Evolutionary conservation across 176 grass and related monocot species (phyloP), one percentile per base, ranked within the genome.

Genomic region (Ananas comosus): DNA sequence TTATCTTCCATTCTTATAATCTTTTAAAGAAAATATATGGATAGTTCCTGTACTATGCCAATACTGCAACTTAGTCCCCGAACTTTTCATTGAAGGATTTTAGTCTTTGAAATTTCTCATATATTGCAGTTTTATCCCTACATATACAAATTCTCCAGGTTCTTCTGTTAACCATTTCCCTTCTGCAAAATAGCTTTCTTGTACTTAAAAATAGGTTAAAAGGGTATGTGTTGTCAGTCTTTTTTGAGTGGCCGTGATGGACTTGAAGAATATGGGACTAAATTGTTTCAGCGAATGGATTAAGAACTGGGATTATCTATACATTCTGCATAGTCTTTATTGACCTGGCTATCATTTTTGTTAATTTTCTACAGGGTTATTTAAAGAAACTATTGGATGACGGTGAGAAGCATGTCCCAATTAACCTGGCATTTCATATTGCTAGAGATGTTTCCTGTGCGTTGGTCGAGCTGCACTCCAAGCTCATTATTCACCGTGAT

Each of bases 401-500:
- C n/a, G 87, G 94, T 13, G 74, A 88, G 74, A 90, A 99, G 58
- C 78, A 69, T 82, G 84, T 80, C 13, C 75, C 87, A 61, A 70
- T 87, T 69, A 75, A 93, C 52, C 65, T 93, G 64, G 82, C 94
- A 47, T 67, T 86, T 54, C 87, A 76, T 82, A 93, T 99, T 72
- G 89, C 84, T 52, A 81, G 75, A 79, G 94, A 93, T 76, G 83
- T 99, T 72, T 79, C 94, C 67, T 90, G 63, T 47, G 94, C 87
- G 21, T 78, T 93, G 51, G 81, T 75, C 23, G 82, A 93, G 65
- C 73, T 99, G 77, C 94, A 99, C 80, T 83, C 79, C 17, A 99
- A 99, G 66, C 77, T 85, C 47, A 82, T 99, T 75, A 93, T 99
- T 83, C 94, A 99, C 66, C 79, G 94, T 29, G 94, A 99, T 53